Evolutionary conservation across 73 alveolate genomes (phyloP).

Genomic region (Paramecium octaurelia): DNA sequence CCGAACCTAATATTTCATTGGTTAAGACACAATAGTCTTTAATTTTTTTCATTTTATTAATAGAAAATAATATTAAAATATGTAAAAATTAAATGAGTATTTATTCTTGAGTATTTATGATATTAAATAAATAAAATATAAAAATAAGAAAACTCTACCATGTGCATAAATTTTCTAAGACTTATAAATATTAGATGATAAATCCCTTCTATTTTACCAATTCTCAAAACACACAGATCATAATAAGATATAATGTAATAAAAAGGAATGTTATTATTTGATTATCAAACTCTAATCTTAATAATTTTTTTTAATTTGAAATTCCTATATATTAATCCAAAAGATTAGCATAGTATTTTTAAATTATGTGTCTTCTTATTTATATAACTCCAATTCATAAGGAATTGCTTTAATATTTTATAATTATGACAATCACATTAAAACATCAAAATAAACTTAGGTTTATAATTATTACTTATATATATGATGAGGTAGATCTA

Average conservation of each 20-base stretch:
- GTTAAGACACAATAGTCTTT: neutral
- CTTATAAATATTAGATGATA: no score
- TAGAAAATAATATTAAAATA: neutral
- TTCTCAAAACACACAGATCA: no score
- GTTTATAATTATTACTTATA: neutral
- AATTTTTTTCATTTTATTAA: neutral
- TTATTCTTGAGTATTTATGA: neutral
- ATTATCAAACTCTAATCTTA: neutral
- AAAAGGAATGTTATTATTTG: no score
- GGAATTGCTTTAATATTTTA: neutral
- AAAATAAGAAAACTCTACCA: no score
- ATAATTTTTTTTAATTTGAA: neutral
- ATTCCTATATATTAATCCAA: neutral
- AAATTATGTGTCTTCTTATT: neutral
- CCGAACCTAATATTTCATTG: neutral
- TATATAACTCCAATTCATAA: neutral
- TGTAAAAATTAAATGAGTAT: neutral
- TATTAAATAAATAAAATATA: no score
- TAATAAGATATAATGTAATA: no score
- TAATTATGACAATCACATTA: neutral
- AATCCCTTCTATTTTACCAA: no score
- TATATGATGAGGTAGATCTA: slow-evolving; percentile 80
- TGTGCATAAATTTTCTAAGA: no score
- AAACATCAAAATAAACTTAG: neutral
- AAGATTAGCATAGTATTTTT: neutral